phyloP scores from a whole-genome alignment of 768 basidiomycete genomes.

The Lactarius sp. region DNA sequence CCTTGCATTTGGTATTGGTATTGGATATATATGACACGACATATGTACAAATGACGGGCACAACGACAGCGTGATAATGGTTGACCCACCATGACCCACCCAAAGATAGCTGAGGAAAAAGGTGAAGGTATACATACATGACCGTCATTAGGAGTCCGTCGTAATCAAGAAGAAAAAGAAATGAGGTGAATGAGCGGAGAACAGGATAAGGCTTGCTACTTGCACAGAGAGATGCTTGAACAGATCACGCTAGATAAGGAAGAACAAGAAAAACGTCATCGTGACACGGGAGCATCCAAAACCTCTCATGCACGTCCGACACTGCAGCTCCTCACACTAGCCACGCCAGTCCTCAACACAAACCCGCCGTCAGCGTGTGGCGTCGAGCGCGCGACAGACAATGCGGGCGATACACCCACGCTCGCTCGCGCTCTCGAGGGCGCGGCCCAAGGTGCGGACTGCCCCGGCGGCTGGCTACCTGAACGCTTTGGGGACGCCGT shows the following conservation, averaged over 20 bases:
- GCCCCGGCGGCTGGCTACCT: conserved; percentile 22
- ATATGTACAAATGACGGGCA: conserved; percentile 5
- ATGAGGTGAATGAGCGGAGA: not conserved
- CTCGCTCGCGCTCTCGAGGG: conserved; percentile 17
- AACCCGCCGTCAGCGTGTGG: conserved; percentile 16
- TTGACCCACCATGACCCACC: not conserved
- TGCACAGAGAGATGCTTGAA: conserved; percentile 12
- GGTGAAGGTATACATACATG: conserved; percentile 9
- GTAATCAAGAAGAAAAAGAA: not conserved
- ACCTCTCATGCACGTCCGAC: not conserved
- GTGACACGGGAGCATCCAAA: not conserved
- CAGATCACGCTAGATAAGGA: conserved; percentile 14
- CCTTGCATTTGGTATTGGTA: conserved; percentile 1
- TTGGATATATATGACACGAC: conserved; percentile 9
- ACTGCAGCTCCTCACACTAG: conserved; percentile 12
- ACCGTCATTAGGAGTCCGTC: conserved; percentile 15
- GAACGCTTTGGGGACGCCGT: conserved; percentile 9
- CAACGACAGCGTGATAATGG: not conserved
- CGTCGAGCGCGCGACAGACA: conserved; percentile 17
- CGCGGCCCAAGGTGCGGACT: conserved; percentile 18
- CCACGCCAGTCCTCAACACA: conserved; percentile 13
- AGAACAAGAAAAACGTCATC: not conserved
- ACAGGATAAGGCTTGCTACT: not conserved
- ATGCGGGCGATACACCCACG: conserved; percentile 18
- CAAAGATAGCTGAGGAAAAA: not conserved